These are phyloP conservation scores for Flueggea neowawraea DNA, from an alignment of 441 rosid genomes.

Conservation along the genomic window DNA sequence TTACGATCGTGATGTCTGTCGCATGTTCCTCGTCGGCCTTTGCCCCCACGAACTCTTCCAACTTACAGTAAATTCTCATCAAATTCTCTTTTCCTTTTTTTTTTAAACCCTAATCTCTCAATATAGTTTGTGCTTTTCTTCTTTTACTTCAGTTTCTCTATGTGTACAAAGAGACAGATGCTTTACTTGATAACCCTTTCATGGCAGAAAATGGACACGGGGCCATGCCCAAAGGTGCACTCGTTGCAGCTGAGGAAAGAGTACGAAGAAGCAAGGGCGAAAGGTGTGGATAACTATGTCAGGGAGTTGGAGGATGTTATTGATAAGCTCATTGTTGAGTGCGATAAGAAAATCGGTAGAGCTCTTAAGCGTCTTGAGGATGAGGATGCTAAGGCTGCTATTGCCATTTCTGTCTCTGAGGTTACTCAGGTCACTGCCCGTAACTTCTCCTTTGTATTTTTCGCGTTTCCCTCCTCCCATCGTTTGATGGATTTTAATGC, in stretches of 20 bases:
- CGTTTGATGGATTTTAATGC: neutral
- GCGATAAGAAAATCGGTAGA: slow-evolving; percentile 94
- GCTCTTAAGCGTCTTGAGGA: slow-evolving; percentile 98
- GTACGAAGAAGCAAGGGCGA: slow-evolving; percentile 86
- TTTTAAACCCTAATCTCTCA: neutral
- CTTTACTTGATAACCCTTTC: too few relatives aligned
- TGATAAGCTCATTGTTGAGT: slow-evolving; percentile 93
- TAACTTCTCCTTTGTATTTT: too few relatives aligned
- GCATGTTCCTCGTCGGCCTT: slow-evolving; percentile 90
- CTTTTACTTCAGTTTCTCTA: too few relatives aligned
- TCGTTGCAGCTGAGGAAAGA: slow-evolving; percentile 94
- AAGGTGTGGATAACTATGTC: slow-evolving; percentile 82
- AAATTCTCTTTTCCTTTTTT: neutral
- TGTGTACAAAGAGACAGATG: too few relatives aligned
- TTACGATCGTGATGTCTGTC: slow-evolving; percentile 99
- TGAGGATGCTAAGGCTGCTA: slow-evolving; percentile 99
- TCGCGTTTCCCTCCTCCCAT: neutral
- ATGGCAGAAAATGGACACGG: slow-evolving; percentile 98
- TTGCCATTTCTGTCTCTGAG: slow-evolving; percentile 94
- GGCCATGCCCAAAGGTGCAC: slow-evolving; percentile 98
- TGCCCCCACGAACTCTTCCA: slow-evolving; percentile 99
- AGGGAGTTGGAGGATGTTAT: slow-evolving; percentile 96
- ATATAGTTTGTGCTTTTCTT: too few relatives aligned
- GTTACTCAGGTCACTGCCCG: slow-evolving; percentile 75
- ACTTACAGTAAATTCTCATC: slow-evolving; percentile 53